Conservation (phyloP, 2,329 filamentous ascomycete species). For the Apiospora sp. region DNA sequence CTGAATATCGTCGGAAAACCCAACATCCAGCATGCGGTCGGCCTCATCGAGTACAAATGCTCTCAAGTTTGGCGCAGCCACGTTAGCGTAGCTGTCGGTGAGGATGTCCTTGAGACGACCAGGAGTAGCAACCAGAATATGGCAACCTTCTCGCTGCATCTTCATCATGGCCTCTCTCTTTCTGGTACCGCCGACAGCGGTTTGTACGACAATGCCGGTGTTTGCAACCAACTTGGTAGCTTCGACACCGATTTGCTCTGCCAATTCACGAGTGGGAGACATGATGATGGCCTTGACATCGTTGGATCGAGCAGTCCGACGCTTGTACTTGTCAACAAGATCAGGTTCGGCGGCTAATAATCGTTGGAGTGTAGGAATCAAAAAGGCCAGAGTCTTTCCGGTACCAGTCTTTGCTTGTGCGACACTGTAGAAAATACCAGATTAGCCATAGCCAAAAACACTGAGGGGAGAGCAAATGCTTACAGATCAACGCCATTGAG, state of each 20-base stretch:
- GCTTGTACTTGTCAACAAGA: conserved; percentile 58
- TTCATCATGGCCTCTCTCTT: conserved; percentile 73
- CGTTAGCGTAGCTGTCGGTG: conserved; percentile 66
- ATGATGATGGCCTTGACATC: conserved; percentile 76
- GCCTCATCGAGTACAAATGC: conserved; percentile 97
- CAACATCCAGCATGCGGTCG: conserved; percentile 98
- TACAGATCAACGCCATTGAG: conserved; percentile 85
- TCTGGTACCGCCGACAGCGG: conserved; percentile 90
- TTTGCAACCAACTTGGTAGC: conserved; percentile 70
- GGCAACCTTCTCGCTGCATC: conserved; percentile 80
- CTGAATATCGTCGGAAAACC: conserved; percentile 72
- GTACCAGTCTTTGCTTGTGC: conserved; percentile 97
- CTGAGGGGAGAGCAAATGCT: conserved; percentile 45
- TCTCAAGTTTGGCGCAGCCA: conserved; percentile 81
- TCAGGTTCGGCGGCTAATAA: conserved; percentile 71
- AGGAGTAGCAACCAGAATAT: conserved; percentile 89
- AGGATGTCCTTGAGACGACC: conserved; percentile 87
- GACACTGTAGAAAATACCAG: conserved; percentile 58
- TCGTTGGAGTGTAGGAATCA: conserved; percentile 84
- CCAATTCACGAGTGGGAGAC: conserved; percentile 82
- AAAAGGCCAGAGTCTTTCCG: conserved; percentile 94
- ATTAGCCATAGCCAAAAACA: neutral
- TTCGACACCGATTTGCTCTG: conserved; percentile 82
- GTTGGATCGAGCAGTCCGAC: conserved; percentile 50
- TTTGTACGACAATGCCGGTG: conserved; percentile 73